Evolutionary conservation across 768 basidiomycete genomes (phyloP).

Genomic region (Leccinum subtestaceum): DNA sequence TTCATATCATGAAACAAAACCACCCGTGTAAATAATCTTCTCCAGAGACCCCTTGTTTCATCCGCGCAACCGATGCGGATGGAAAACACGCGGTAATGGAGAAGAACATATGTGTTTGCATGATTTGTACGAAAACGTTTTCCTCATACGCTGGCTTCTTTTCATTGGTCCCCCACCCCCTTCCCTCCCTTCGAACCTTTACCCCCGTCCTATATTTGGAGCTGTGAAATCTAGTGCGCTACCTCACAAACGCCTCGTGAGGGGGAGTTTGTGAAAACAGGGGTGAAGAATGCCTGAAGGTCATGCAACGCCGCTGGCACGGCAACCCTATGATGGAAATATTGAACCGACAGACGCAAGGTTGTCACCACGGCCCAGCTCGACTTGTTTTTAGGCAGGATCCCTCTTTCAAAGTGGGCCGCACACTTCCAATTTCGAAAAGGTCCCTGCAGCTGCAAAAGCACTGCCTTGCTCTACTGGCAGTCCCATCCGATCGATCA

Average conservation of each 20-base stretch:
- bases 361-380: neutral
- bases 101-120: neutral
- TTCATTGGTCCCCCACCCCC: neutral
- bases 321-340: neutral
- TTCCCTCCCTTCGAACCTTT: neutral
- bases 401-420: neutral
- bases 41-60: constrained; percentile 21
- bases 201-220: neutral
- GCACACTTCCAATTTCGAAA: neutral
- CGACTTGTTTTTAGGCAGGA: neutral
- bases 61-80: constrained; percentile 8
- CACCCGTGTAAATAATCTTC: constrained; percentile 6
- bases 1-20: constrained; percentile 17
- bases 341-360: neutral
- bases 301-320: neutral
- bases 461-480: neutral
- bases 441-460: constrained; percentile 5
- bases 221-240: constrained; percentile 1
- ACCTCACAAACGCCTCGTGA: constrained; percentile 26
- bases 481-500: constrained; percentile 1
- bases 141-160: neutral
- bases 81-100: constrained; percentile 5
- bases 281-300: neutral
- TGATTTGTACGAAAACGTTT: neutral
- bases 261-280: constrained; percentile 1